Conservation (phyloP, 768 basidiomycete genomes). For the Mycena olivaceomarginata region DNA sequence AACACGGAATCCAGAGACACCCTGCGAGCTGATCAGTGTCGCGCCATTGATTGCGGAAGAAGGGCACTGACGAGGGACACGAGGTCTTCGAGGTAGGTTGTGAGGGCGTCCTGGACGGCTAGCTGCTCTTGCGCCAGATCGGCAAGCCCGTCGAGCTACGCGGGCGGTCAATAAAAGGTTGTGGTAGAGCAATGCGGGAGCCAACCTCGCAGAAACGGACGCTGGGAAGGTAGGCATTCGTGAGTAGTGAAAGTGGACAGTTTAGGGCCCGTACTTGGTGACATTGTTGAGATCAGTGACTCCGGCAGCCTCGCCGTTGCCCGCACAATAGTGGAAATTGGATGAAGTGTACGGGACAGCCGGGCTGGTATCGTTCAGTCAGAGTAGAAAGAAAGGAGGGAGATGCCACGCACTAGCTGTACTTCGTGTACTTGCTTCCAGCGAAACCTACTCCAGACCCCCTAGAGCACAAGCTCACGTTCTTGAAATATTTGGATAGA, state of each 20-base stretch:
- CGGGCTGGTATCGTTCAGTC: slow-evolving; percentile 19
- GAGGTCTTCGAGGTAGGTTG: slow-evolving; percentile 31
- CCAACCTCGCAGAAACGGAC: slow-evolving; percentile 33
- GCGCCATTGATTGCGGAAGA: slow-evolving; percentile 24
- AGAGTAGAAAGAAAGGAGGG: slow-evolving; percentile 15
- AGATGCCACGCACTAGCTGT: slow-evolving; percentile 33
- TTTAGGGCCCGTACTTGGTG: slow-evolving; percentile 23
- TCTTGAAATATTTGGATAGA: slow-evolving; percentile 12
- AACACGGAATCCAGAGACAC: slow-evolving; percentile 34
- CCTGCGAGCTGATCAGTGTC: slow-evolving; percentile 21
- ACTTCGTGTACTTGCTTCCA: slow-evolving; percentile 37
- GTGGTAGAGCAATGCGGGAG: slow-evolving; percentile 5
- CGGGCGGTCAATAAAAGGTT: slow-evolving; percentile 12
- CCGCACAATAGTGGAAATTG: slow-evolving; percentile 37
- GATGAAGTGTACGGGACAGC: slow-evolving; percentile 33
- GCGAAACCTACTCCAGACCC: slow-evolving; percentile 36
- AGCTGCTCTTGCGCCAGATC: slow-evolving; percentile 36
- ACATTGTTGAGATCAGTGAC: slow-evolving; percentile 28
- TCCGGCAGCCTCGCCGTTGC: slow-evolving; percentile 28
- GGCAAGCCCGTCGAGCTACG: slow-evolving; percentile 34
- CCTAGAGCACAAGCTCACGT: slow-evolving; percentile 18
- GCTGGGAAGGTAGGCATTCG: slow-evolving; percentile 17
- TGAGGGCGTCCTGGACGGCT: slow-evolving; percentile 21
- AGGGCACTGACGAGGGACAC: slow-evolving; percentile 33
- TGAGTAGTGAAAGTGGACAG: slow-evolving; percentile 17